These are phyloP conservation scores for Notholithocarpus densiflorus DNA, from an alignment of 306 rosid genomes.

Conservation along the genomic window DNA sequence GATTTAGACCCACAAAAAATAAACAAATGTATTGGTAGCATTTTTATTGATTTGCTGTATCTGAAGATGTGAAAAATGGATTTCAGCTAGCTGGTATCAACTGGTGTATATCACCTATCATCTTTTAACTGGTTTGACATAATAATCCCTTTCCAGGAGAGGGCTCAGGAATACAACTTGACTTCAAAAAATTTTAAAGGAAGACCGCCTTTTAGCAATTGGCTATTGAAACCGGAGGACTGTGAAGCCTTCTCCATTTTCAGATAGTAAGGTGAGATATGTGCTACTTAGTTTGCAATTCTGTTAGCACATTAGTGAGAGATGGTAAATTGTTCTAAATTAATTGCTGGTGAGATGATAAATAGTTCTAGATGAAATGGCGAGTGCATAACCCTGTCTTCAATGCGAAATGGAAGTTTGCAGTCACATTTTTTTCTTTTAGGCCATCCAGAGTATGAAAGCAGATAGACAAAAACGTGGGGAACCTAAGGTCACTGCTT, in stretches of 20 bases:
- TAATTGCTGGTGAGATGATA: background rate
- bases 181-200: slow-evolving; percentile 51
- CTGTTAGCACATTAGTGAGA: background rate
- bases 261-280: slow-evolving; percentile 13
- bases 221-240: slow-evolving; percentile 57
- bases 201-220: slow-evolving; percentile 50
- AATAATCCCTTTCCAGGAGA: slow-evolving; percentile 51
- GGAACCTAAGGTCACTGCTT: background rate
- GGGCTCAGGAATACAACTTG: slow-evolving; percentile 45
- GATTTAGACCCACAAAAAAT: too few species aligned
- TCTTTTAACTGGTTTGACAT: slow-evolving; percentile 13
- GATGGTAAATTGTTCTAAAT: background rate
- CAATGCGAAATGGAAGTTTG: background rate
- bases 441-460: background rate
- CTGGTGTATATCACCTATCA: background rate
- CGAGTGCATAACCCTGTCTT: background rate
- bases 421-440: background rate
- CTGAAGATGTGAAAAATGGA: background rate
- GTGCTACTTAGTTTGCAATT: background rate
- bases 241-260: slow-evolving; percentile 47
- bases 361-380: background rate
- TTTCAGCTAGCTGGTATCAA: background rate
- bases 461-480: background rate
- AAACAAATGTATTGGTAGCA: background rate
- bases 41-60: background rate